These are phyloP conservation scores for Cladorrhinum sp. DNA, from an alignment of 2,329 filamentous ascomycete genomes.

Conservation along the genomic window DNA sequence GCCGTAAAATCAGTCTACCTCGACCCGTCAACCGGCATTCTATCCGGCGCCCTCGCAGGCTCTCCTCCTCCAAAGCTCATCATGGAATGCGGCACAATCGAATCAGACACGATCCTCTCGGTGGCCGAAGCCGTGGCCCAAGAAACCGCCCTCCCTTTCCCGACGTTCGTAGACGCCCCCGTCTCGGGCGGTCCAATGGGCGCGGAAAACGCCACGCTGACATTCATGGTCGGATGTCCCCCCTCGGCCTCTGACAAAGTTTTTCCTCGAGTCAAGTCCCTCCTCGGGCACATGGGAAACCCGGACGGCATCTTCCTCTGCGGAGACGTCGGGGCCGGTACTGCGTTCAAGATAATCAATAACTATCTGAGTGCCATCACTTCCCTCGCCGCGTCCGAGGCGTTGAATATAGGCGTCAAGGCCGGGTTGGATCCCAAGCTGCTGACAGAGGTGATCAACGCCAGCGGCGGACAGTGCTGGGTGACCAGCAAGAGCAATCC, in stretches of 20 bases:
- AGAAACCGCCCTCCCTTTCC: slow-evolving; percentile 32
- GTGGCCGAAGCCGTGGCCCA: no score
- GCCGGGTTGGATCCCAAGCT: slow-evolving; percentile 39
- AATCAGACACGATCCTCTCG: slow-evolving; percentile 38
- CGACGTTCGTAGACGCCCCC: slow-evolving; percentile 36
- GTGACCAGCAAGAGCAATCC: slow-evolving; percentile 34
- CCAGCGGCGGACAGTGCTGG: slow-evolving; percentile 54
- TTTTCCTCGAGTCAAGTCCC: slow-evolving; percentile 52
- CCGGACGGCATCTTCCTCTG: slow-evolving; percentile 55
- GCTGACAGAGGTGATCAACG: slow-evolving; percentile 66
- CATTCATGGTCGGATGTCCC: slow-evolving; percentile 37
- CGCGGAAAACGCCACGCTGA: slow-evolving; percentile 34
- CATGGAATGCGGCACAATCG: slow-evolving; percentile 35
- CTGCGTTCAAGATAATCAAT: slow-evolving; percentile 70
- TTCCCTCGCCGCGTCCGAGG: slow-evolving; percentile 48
- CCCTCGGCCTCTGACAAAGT: slow-evolving; percentile 43
- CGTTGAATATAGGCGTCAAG: slow-evolving; percentile 38
- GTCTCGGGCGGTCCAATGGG: slow-evolving; percentile 37
- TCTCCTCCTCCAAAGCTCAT: slow-evolving; percentile 26
- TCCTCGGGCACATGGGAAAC: slow-evolving; percentile 57
- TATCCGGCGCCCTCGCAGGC: slow-evolving; percentile 31
- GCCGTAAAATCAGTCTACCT: slow-evolving; percentile 39
- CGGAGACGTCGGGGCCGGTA: slow-evolving; percentile 59
- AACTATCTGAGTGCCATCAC: slow-evolving; percentile 71
- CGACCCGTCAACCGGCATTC: slow-evolving; percentile 32